Evolutionary conservation across 345 rosid species (phyloP), one percentile per base, ranked within the genome.

Genomic region (Dimocarpus longan): DNA sequence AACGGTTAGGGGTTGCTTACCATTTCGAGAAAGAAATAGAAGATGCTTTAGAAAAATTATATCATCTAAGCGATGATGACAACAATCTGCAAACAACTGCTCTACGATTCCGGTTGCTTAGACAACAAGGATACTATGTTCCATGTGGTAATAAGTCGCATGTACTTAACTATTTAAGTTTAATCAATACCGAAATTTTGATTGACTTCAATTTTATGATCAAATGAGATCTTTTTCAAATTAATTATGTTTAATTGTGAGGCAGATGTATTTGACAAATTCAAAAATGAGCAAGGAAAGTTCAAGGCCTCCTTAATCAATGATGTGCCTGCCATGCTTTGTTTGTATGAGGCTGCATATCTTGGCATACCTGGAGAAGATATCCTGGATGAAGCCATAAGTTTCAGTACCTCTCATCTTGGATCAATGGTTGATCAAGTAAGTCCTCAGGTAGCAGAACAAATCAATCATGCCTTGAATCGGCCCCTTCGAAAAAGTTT

Each of bases 1-100:
- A 86, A 78, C 78, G 81, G 37, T 21, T 83, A 4, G 89, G 90
- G 5, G 74, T 79, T 7, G 59, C 71, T 10, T 85, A 85, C 46
- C 79, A 82, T 69, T 84, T 86, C 8, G 78, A 78, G 19, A 50
- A 1, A 8, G 85, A 80, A 59, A 82, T 84, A 2, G 83, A 80
- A 16, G 71, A 73, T 5, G 76, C 43, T 18, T 37, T 87, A 8
- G 75, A 76, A 0, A 10, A 32, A 6, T 64, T 85, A 6, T 52
- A 19, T 57, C 26, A 18, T 11, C 40, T 15, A 8, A 11, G 0
- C 15, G 60, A 67, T 6, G 28, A 74, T 2, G 46, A 37, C 8
- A 7, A 26, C 5, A 74, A 79, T 28, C 85, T 84, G 0, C 39
- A 69, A 28, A 24, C 21, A 0, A 52, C 50, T 1, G 70, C 86